Conservation (phyloP, 768 basidiomycete genomes). For the Suillus subluteus region DNA sequence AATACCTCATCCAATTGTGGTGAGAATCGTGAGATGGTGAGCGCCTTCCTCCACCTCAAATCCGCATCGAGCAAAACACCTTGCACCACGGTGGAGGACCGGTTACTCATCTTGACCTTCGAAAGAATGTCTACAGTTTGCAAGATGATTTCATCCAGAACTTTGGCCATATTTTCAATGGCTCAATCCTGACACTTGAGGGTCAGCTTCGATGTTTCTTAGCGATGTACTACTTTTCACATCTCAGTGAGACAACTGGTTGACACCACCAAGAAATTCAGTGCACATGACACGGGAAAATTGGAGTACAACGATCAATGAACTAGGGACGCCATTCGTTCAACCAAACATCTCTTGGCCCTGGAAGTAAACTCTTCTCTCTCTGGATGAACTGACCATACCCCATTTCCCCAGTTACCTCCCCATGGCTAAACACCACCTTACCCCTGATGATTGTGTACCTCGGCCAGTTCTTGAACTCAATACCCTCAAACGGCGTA, state of each 20-base stretch:
- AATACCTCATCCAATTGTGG: too few species aligned
- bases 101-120: not conserved
- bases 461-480: conserved; percentile 37
- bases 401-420: conserved; percentile 17
- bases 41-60: too few species aligned
- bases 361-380: conserved; percentile 14
- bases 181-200: too few species aligned
- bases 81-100: not conserved
- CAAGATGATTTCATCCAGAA: not conserved
- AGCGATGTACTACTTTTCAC: too few species aligned
- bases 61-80: too few species aligned
- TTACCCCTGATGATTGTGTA: conserved; percentile 23
- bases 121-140: not conserved
- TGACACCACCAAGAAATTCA: too few species aligned
- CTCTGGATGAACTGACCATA: conserved; percentile 16
- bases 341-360: conserved; percentile 16
- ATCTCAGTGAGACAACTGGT: too few species aligned
- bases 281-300: too few species aligned
- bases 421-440: conserved; percentile 21
- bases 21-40: not conserved
- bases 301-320: not conserved
- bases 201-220: too few species aligned
- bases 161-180: not conserved
- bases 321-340: conserved; percentile 14
- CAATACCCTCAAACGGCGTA: conserved; percentile 39